Percentiles rank a stretch among this genome's conserved stretches.
These are phyloP conservation scores for Vanilla planifolia DNA, from an alignment of 106 monocot species.

Conservation along the genomic window DNA sequence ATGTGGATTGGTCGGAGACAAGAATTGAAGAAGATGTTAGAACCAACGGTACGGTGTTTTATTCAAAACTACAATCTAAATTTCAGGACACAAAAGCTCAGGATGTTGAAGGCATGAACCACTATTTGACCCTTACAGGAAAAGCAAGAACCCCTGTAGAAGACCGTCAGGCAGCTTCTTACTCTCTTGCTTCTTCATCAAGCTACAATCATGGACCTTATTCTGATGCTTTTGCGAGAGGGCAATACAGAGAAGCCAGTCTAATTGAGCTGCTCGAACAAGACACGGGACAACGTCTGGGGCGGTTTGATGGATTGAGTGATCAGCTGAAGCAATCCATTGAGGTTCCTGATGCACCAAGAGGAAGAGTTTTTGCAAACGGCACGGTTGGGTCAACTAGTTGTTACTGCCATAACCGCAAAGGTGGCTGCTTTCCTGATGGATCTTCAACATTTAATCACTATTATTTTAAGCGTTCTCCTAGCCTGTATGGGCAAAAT, in stretches of 20 bases:
- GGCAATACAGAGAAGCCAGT: conserved; percentile 13
- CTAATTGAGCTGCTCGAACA: too few relatives aligned
- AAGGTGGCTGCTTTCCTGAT: conserved; percentile 24
- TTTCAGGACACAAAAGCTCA: conserved; percentile 5
- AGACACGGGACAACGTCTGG: too few relatives aligned
- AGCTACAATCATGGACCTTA: too few relatives aligned
- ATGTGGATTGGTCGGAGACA: conserved; percentile 14
- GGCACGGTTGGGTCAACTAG: conserved; percentile 6
- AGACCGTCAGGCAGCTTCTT: conserved; percentile 21
- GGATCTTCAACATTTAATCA: conserved; percentile 21
- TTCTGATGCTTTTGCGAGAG: too few relatives aligned
- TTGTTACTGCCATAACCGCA: conserved; percentile 14
- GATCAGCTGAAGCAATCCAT: conserved; percentile 66
- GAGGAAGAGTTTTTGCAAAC: conserved; percentile 15
- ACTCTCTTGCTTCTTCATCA: too few relatives aligned
- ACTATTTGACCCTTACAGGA: conserved; percentile 4
- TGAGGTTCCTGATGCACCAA: conserved; percentile 37
- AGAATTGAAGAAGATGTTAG: conserved; percentile 16
- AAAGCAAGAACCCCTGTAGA: not conserved
- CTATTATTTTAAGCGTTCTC: conserved; percentile 18
- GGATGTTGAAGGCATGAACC: conserved; percentile 14
- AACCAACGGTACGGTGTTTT: conserved; percentile 11
- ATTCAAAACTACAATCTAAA: conserved; percentile 9
- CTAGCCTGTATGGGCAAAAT: conserved; percentile 12
- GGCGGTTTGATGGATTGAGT: conserved; percentile 86